Evolutionary conservation across 2,329 filamentous ascomycete species (phyloP).

Genomic region (Verticillium zaregamsianum): DNA sequence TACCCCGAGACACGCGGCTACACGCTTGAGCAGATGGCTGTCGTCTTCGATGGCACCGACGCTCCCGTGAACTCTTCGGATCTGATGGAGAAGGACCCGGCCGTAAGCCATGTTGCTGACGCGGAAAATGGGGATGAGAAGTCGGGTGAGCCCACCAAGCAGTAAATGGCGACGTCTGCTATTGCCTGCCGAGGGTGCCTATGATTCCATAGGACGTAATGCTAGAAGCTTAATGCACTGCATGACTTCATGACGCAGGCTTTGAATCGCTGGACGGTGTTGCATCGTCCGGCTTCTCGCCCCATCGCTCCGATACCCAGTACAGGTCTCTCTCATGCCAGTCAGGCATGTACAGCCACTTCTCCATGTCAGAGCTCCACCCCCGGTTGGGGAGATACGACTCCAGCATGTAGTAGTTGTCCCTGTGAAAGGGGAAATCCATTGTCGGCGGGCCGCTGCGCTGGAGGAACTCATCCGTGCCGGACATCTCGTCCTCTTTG

Average conservation of each 20-base stretch:
- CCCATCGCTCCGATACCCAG: constrained; percentile 1
- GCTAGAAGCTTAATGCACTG: neutral
- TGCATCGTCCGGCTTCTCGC: neutral
- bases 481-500: constrained; percentile 34
- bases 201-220: neutral
- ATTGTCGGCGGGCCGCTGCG: constrained; percentile 44
- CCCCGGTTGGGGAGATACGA: constrained; percentile 52
- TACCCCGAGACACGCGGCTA: constrained; percentile 59
- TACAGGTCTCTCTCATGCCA: constrained; percentile 34
- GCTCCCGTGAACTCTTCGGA: constrained; percentile 44
- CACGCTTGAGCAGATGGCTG: constrained; percentile 63
- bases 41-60: constrained; percentile 60
- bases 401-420: constrained; percentile 56
- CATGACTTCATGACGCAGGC: neutral
- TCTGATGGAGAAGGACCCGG: constrained; percentile 38
- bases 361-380: constrained; percentile 40
- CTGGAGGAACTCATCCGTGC: constrained; percentile 46
- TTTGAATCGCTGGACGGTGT: too few species aligned
- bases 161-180: neutral
- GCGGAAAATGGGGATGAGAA: neutral
- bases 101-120: neutral
- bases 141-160: neutral
- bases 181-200: neutral
- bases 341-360: constrained; percentile 45
- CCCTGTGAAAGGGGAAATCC: constrained; percentile 50